Evolutionary conservation across 305 asterid species (phyloP), one percentile per base, ranked within the genome.

Genomic region (Ilex paraguariensis): DNA sequence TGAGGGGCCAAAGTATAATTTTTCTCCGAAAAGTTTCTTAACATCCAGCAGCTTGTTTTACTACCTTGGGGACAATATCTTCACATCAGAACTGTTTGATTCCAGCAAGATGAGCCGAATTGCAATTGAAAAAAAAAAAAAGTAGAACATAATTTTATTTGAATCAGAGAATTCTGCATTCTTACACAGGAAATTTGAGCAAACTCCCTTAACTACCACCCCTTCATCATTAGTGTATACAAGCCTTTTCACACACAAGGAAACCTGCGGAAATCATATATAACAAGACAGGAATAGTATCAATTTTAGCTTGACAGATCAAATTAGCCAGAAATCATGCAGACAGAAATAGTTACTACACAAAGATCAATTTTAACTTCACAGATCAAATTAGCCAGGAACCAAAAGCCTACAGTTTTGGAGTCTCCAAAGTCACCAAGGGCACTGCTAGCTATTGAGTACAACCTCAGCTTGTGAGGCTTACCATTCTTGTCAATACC

Each of bases 391-490:
- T 21, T 21, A 21, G 1, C 28, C 28, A 21, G 28, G 28, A 21
- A 21, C 28, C 28, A 21, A 52, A 70, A 51, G 33, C 88, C 70
- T 84, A 92, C 98, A 59, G 96, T 92, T 79, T 89, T 92, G 78
- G 95, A 85, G 79, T 92, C 96, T 28, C 97, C 98, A 61, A 89
- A 84, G 76, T 92, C 97, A 60, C 98, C 98, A 28, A 92, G 66
- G 75, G 98, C 97, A 64, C 98, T 92, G 88, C 97, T 92, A 44
- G 97, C 98, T 70, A 92, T 92, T 2, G 98, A 88, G 82, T 88
- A 92, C 72, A 92, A 66, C 73, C 96, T 84, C 66, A 88, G 81
- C 77, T 92, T 92, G 77, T 92, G 96, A 76, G 97, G 97, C 87
- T 87, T 92, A 55, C 93, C 98, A 53, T 85, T 92, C 77, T 87